These are phyloP conservation scores for Talaromyces sp. DNA, from an alignment of 2,329 filamentous ascomycete genomes.

Conservation along the genomic window DNA sequence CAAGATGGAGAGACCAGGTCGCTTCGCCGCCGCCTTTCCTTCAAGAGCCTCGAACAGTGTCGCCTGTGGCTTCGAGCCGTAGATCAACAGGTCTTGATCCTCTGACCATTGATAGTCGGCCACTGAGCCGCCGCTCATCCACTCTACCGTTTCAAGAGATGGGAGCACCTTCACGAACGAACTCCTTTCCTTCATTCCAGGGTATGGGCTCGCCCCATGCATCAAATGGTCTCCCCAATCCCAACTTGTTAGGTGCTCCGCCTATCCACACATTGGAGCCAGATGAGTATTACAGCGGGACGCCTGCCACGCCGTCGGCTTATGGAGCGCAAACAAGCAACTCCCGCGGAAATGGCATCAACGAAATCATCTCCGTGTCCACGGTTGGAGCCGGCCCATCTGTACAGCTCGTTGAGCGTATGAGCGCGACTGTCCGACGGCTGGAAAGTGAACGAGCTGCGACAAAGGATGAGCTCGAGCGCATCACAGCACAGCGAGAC, in stretches of 20 bases:
- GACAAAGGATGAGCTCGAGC: slow-evolving; percentile 77
- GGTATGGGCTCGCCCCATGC: slow-evolving; percentile 29
- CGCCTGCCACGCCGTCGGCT: slow-evolving; percentile 37
- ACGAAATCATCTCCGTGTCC: slow-evolving; percentile 84
- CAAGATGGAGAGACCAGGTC: slow-evolving; percentile 55
- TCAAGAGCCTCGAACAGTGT: slow-evolving; percentile 39
- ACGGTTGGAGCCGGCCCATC: slow-evolving; percentile 87
- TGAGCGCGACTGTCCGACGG: slow-evolving; percentile 88
- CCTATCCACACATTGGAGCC: slow-evolving; percentile 45
- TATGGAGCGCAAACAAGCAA: slow-evolving; percentile 36
- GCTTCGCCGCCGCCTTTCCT: slow-evolving; percentile 34
- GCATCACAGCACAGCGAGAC: slow-evolving; percentile 81
- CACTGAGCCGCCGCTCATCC: slow-evolving; percentile 41
- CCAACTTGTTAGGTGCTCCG: slow-evolving; percentile 30
- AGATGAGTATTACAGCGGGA: slow-evolving; percentile 45
- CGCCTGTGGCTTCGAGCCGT: slow-evolving; percentile 41
- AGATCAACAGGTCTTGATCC: slow-evolving; percentile 39
- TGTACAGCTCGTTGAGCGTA: slow-evolving; percentile 91
- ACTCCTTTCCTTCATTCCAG: slow-evolving; percentile 36
- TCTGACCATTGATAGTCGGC: slow-evolving; percentile 37
- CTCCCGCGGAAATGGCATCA: slow-evolving; percentile 57
- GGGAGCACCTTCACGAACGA: slow-evolving; percentile 46
- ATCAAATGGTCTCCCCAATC: slow-evolving; percentile 24
- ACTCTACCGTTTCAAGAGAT: slow-evolving; percentile 36
- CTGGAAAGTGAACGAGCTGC: slow-evolving; percentile 89